Evolutionary conservation across 805 yeast species (phyloP).

Genomic region (Kuraishia ogatae): DNA sequence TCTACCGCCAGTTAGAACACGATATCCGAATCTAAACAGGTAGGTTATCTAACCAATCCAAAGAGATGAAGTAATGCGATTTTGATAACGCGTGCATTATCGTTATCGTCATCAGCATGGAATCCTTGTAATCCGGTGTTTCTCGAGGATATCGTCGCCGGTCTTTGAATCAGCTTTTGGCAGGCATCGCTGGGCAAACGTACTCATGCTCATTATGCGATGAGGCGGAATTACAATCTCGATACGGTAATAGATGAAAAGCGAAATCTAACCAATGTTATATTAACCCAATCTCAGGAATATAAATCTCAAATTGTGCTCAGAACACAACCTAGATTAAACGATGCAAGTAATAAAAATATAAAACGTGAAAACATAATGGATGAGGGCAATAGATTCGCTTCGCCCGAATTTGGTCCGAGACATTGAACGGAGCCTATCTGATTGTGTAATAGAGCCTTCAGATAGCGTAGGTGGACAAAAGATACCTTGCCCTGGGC

Average conservation of each 20-base stretch:
- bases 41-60: not conserved
- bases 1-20: too few relatives aligned
- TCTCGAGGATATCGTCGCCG: too few relatives aligned
- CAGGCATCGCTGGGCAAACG: too few relatives aligned
- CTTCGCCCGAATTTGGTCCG: not conserved
- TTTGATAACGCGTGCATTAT: not conserved
- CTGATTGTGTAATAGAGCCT: too few relatives aligned
- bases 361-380: not conserved
- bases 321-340: not conserved
- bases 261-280: not conserved
- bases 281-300: not conserved
- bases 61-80: not conserved
- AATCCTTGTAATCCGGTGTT: too few relatives aligned
- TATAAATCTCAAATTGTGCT: not conserved
- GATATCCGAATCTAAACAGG: not conserved
- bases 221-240: not conserved
- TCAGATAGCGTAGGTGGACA: not conserved
- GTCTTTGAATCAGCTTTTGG: too few relatives aligned
- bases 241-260: not conserved
- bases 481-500: conserved; percentile 26
- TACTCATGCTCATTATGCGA: not conserved
- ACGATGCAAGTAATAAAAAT: not conserved
- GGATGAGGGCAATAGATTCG: too few relatives aligned
- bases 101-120: too few relatives aligned
- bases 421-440: not conserved